These are phyloP conservation scores for Calonectria pteridis DNA, from an alignment of 2,329 filamentous ascomycete genomes.

Conservation along the genomic window DNA sequence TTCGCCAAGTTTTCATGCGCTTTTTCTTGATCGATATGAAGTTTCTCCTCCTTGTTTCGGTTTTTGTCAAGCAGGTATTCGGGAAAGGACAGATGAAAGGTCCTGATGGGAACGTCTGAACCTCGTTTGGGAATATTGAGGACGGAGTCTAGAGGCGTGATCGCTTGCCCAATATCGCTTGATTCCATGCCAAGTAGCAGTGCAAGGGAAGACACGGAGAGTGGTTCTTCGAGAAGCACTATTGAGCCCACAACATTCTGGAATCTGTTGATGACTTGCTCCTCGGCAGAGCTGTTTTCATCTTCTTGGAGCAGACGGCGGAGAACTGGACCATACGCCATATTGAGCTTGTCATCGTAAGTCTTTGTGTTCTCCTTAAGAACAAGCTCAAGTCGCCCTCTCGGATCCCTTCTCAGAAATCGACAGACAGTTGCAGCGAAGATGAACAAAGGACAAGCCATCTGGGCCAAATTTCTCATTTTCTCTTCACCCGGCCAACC, in stretches of 20 bases:
- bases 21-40: constrained; percentile 43
- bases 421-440: no score
- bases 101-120: neutral
- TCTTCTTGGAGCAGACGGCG: neutral
- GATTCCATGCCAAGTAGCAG: constrained; percentile 36
- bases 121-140: neutral
- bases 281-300: neutral
- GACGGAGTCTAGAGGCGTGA: neutral
- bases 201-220: constrained; percentile 38
- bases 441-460: no score
- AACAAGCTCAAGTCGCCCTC: no score
- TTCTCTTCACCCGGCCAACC: no score
- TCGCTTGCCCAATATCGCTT: neutral
- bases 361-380: no score
- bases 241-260: neutral
- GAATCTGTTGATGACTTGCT: neutral
- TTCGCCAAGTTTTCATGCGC: neutral
- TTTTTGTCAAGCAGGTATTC: constrained; percentile 51
- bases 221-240: neutral
- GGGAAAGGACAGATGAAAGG: constrained; percentile 49
- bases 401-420: no score
- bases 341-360: constrained; percentile 24
- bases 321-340: constrained; percentile 36
- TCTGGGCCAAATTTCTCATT: no score
- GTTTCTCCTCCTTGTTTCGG: constrained; percentile 41